phyloP scores from a whole-genome alignment of 2,329 filamentous ascomycete species.

The Colletotrichum camelliae region DNA sequence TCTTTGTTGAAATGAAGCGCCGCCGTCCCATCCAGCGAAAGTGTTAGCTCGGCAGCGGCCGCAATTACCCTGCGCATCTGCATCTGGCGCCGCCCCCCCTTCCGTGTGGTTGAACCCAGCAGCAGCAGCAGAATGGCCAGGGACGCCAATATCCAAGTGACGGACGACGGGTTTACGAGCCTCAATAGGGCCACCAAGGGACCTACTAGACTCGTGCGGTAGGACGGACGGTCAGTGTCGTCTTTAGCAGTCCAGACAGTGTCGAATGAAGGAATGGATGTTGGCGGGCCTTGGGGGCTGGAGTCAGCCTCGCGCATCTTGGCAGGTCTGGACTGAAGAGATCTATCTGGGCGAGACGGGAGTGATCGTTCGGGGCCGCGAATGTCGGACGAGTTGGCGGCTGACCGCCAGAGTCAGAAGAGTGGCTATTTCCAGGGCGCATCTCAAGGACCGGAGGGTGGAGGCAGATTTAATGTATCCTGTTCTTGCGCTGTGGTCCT shows the following conservation, averaged over 20 bases:
- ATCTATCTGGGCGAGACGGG: neutral
- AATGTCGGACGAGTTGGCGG: neutral
- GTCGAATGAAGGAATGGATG: neutral
- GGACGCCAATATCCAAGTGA: neutral
- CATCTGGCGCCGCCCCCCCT: neutral
- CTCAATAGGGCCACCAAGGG: neutral
- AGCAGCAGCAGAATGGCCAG: neutral
- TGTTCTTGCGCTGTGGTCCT: slow-evolving; percentile 9
- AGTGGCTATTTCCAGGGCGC: neutral
- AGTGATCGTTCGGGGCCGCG: neutral
- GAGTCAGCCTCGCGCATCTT: slow-evolving; percentile 13
- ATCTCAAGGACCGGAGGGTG: neutral
- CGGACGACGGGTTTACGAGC: neutral
- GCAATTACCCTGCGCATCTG: slow-evolving; percentile 19
- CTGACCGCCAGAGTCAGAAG: neutral
- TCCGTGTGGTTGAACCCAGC: neutral
- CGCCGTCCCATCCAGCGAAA: slow-evolving; percentile 3
- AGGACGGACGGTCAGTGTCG: neutral
- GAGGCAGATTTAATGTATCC: slow-evolving; percentile 6
- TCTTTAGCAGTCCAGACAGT: neutral
- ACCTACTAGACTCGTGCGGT: neutral
- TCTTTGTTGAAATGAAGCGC: slow-evolving; percentile 20
- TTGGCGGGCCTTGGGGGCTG: neutral
- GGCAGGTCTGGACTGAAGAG: slow-evolving; percentile 5
- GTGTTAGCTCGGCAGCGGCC: slow-evolving; percentile 18